A percentile compares a stretch with the other conserved stretches of the same genome.
These are phyloP conservation scores for Naganishia sp. DNA, from an alignment of 1,284 basidiomycete species.

Conservation along the genomic window DNA sequence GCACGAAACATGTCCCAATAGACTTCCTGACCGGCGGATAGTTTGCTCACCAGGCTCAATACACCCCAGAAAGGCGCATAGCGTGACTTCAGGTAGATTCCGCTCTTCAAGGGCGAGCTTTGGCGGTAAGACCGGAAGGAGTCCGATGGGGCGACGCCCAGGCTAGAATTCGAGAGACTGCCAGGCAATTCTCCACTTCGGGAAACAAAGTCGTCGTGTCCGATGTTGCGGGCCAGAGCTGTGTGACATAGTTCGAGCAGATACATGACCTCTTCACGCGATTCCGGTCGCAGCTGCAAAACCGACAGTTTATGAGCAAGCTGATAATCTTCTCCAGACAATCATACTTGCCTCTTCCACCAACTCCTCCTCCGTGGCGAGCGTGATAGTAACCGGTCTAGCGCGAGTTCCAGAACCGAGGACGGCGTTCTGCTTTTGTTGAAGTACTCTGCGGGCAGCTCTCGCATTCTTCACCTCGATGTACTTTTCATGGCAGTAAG, in stretches of 20 bases:
- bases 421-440: slow-evolving; percentile 47
- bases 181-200: slow-evolving; percentile 9
- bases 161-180: neutral
- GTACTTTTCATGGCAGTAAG: slow-evolving; percentile 39
- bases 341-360: slow-evolving; percentile 42
- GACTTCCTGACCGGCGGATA: slow-evolving; percentile 42
- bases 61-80: slow-evolving; percentile 50
- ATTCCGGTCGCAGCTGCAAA: slow-evolving; percentile 46
- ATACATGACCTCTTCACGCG: slow-evolving; percentile 42
- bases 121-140: neutral
- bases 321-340: neutral
- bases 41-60: slow-evolving; percentile 47
- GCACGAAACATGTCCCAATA: slow-evolving; percentile 33
- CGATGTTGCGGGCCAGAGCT: slow-evolving; percentile 37
- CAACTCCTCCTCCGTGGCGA: slow-evolving; percentile 45
- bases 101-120: slow-evolving; percentile 3
- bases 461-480: slow-evolving; percentile 47
- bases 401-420: slow-evolving; percentile 48
- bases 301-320: neutral
- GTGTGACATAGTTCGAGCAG: slow-evolving; percentile 50
- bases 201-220: slow-evolving; percentile 21
- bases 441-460: slow-evolving; percentile 45
- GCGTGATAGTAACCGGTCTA: slow-evolving; percentile 50
- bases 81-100: slow-evolving; percentile 43
- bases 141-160: slow-evolving; percentile 25